A percentile compares a stretch with the other conserved stretches of the same genome.
phyloP scores from a whole-genome alignment of 257 asterid genomes.

The Solanum paucissectum region DNA sequence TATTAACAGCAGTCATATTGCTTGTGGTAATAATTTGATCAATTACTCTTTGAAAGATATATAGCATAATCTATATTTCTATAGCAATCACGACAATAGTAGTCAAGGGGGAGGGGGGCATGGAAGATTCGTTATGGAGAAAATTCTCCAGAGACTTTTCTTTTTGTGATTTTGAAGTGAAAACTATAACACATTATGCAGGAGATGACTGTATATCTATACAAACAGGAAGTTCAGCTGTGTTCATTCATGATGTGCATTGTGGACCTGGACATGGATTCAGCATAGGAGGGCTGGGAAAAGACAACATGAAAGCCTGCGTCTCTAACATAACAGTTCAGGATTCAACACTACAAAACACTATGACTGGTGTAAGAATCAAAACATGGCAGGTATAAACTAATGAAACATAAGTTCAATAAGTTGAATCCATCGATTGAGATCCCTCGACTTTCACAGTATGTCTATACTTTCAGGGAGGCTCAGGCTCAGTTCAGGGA shows the following conservation, averaged over 20 bases:
- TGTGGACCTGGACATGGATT: conserved; percentile 56
- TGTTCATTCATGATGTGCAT: conserved; percentile 19
- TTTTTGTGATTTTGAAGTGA: not conserved
- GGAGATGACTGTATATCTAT: conserved; percentile 54
- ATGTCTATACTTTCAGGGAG: conserved; percentile 17
- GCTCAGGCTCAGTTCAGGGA: conserved; percentile 29
- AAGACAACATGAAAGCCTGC: conserved; percentile 26
- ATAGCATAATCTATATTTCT: not conserved
- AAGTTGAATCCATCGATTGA: not conserved
- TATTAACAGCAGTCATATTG: conserved; percentile 19
- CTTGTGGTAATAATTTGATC: conserved; percentile 31
- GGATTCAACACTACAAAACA: conserved; percentile 15
- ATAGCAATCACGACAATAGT: not conserved
- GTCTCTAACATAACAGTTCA: conserved; percentile 40
- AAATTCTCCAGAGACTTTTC: not conserved
- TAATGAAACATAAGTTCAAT: not conserved
- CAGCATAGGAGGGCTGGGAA: conserved; percentile 45
- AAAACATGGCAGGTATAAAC: conserved; percentile 43
- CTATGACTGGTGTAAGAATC: conserved; percentile 33
- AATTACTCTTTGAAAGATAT: not conserved
- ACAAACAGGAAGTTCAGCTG: conserved; percentile 32
- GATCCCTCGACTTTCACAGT: not conserved
- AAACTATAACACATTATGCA: not conserved
- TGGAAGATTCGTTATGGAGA: not conserved
- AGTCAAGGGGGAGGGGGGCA: not conserved